phyloP scores from a whole-genome alignment of 441 rosid genomes.

The Rhodomyrtus psidioides region DNA sequence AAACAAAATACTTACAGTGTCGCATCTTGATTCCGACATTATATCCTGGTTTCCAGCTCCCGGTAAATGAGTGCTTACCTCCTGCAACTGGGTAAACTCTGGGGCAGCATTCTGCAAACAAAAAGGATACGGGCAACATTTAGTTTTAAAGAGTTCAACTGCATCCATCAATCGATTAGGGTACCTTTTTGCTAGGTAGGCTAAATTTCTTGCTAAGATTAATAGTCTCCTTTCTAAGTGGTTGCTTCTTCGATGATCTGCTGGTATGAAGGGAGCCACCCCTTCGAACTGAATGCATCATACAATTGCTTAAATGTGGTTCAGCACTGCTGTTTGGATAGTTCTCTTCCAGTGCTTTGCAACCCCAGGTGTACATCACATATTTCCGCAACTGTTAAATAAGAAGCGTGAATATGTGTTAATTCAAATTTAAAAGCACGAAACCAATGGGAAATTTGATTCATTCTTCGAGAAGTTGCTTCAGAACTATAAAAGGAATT shows the following conservation, averaged over 20 bases:
- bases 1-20: slow-evolving; percentile 13
- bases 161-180: not conserved
- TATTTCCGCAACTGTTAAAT: slow-evolving; percentile 76
- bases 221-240: slow-evolving; percentile 11
- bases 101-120: slow-evolving; percentile 25
- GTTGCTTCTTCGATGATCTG: slow-evolving; percentile 25
- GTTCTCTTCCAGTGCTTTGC: slow-evolving; percentile 41
- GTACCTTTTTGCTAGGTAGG: slow-evolving; percentile 48
- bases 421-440: slow-evolving; percentile 1
- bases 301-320: slow-evolving; percentile 27
- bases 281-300: slow-evolving; percentile 25
- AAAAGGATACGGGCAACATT: not conserved
- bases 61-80: slow-evolving; percentile 17
- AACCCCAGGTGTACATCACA: slow-evolving; percentile 79
- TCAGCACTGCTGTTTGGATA: slow-evolving; percentile 8
- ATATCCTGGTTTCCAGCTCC: slow-evolving; percentile 21
- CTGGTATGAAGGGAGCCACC: slow-evolving; percentile 21
- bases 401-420: slow-evolving; percentile 5
- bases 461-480: not conserved
- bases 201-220: slow-evolving; percentile 30
- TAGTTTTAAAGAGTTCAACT: not conserved
- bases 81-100: slow-evolving; percentile 15
- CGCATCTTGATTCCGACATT: slow-evolving; percentile 12
- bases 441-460: not conserved
- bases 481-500: slow-evolving; percentile 13